Evolutionary conservation across 1,284 basidiomycete genomes (phyloP), one percentile per base, ranked within the genome.

Genomic region (Ustilago cynodontis): DNA sequence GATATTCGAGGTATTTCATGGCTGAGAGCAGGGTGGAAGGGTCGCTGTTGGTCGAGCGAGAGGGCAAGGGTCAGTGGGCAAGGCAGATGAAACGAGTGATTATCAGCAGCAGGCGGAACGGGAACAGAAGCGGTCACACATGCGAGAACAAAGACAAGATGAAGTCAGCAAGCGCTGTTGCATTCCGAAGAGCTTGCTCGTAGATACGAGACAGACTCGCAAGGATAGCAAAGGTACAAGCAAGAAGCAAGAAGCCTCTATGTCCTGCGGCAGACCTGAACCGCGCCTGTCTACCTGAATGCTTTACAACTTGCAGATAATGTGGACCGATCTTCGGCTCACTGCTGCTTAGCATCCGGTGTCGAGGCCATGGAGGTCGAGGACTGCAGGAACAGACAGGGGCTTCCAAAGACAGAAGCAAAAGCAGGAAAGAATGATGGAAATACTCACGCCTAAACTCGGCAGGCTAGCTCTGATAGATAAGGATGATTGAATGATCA

Each of bases 1-100:
- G 93, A 62, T 90, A 90, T 86, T 95, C 93, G 83, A 96, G 93
- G 87, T 92, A 96, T 87, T 96, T 96, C 94, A 95, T 96, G 61
- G 49, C 52, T 18, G 33, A 33, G 10, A 14, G 22, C 13, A n/a
- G 6, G 41, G 41, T n/a, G 7, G 10, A 13, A 4, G 29, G 41
- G 20, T 16, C 31, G 51, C 57, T 67, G 59, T 67, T 7, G 28
- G 10, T 29, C 33, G 26, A 57, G 53, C 33, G 10, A 39, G 22
- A 33, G 16, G n/a, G 29, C 47, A 56, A n/a, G 10, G 22, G 20
- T 52, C 47, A 58, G 50, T 41, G 8, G 7, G 31, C 7, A 20
- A 24, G 18, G 29, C 18, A 22, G 16, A 13, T 10, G 35, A 39
- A 16, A 7, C 31, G 13, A 26, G 26, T n/a, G 33, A 43, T 50